Conservation (phyloP, 331 rosid species). For the Rhamnella rubrinervis region DNA sequence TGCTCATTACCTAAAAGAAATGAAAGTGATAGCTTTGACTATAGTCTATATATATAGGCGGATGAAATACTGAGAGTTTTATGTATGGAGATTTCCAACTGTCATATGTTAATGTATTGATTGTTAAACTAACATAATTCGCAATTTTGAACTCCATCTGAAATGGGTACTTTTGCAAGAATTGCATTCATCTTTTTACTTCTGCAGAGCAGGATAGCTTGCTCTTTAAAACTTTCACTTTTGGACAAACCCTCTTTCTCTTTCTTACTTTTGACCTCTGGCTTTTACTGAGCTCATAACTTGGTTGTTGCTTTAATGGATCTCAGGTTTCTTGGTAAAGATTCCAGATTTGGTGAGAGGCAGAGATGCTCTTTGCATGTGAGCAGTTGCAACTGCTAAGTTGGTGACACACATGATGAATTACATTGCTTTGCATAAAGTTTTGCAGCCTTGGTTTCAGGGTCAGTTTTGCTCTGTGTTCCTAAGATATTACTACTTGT, state of each 20-base stretch:
- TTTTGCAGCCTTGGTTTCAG: conserved; percentile 34
- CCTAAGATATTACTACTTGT: neutral
- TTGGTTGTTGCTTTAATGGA: conserved; percentile 1
- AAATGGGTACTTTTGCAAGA: neutral
- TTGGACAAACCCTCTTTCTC: conserved; percentile 18
- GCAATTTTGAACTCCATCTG: neutral
- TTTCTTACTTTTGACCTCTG: conserved; percentile 28
- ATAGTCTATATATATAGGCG: neutral
- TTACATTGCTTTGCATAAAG: conserved; percentile 37
- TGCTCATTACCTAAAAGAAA: conserved; percentile 13
- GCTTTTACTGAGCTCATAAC: conserved; percentile 26
- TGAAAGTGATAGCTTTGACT: conserved; percentile 19
- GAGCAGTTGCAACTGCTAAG: conserved; percentile 47
- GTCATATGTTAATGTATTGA: conserved; percentile 21
- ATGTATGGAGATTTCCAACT: conserved; percentile 9
- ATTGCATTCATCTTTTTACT: neutral
- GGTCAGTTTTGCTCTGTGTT: conserved; percentile 17
- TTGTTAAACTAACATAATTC: conserved; percentile 15
- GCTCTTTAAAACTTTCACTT: conserved; percentile 11
- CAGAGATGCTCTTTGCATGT: conserved; percentile 36
- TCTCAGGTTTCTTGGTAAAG: neutral
- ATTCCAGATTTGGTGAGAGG: conserved; percentile 21
- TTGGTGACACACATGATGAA: conserved; percentile 16
- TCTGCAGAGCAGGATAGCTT: neutral
- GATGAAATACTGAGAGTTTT: neutral